Evolutionary conservation across 345 rosid species (phyloP).

Genomic region (Psidium friedrichsthalianum): DNA sequence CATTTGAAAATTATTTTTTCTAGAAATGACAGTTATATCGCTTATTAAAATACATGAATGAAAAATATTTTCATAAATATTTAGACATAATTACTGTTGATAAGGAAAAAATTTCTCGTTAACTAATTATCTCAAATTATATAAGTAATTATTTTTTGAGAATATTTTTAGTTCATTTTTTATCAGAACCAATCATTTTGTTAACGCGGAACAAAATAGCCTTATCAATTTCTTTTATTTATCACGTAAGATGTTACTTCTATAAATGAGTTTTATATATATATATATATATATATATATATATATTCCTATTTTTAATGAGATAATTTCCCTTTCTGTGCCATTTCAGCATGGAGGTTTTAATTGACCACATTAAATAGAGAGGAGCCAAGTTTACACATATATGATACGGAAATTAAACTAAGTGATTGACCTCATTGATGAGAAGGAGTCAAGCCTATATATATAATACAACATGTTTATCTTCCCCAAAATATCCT

Average conservation of each 20-base stretch:
- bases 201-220: too few relatives aligned
- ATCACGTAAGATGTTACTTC: too few relatives aligned
- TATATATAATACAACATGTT: not conserved
- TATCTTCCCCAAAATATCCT: not conserved
- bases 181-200: too few relatives aligned
- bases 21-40: too few relatives aligned
- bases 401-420: not conserved
- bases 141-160: too few relatives aligned
- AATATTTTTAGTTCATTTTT: too few relatives aligned
- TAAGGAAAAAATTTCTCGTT: not conserved
- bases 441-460: not conserved
- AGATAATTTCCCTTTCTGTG: not conserved
- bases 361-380: not conserved
- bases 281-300: too few relatives aligned
- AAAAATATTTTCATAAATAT: not conserved
- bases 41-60: not conserved
- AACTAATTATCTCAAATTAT: not conserved
- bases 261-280: too few relatives aligned
- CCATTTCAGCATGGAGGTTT: not conserved
- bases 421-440: not conserved
- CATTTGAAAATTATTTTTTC: not conserved
- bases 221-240: not conserved
- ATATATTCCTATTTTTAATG: too few relatives aligned
- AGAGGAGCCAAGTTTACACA: not conserved
- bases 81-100: not conserved